Base-by-base conservation (phyloP, 176 grass and related monocot species). In the Panicum miliaceum region DNA sequence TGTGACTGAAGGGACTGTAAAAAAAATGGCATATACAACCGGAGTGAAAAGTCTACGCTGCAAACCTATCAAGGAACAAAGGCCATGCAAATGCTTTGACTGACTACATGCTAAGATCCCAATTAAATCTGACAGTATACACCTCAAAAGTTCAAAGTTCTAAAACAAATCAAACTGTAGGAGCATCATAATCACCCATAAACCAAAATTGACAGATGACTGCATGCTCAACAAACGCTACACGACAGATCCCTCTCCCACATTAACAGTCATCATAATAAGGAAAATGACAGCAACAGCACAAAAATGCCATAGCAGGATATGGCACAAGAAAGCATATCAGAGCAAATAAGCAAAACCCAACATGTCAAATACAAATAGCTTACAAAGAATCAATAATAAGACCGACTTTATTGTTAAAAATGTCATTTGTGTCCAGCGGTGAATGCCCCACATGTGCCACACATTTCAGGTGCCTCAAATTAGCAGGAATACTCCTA, bases 281-380 rank as follows among this genome's bases (percentile, higher is more conserved):
- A 73, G 8, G 57, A 57, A 41, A 79, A 22, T 71, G 25, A 13
- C 19, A 67, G 25, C 11, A 2, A 25, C 45, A 71, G 35, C 76
- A 64, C 14, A 73, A 66, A 71, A 22, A 80, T 68, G 37, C 29
- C 56, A 71, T 72, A 11, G 26, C 56, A 81, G 41, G 43, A 63
- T 56, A 71, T 82, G 46, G 26, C 7, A 82, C 20, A 3, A 52
- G 60, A 19, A 81, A 89, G 71, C 53, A 71, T 63, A 63, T 81
- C 14, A 10, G 53, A 48, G 32, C 18, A 80, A 69, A 74, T 41
- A 45, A 51, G 32, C 52, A n/a, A 46, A 15, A 81, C 32, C 65
- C 61, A 80, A 51, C 52, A 38, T 81, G 59, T 15, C 6, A 68
- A 40, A 68, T 52, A 76, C 26, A 41, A 88, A 41, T 45, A 74